A percentile compares a stretch with the other conserved stretches of the same genome.
Evolutionary conservation across 208 protist species (phyloP).

Genomic region (Angomonas deanei): DNA sequence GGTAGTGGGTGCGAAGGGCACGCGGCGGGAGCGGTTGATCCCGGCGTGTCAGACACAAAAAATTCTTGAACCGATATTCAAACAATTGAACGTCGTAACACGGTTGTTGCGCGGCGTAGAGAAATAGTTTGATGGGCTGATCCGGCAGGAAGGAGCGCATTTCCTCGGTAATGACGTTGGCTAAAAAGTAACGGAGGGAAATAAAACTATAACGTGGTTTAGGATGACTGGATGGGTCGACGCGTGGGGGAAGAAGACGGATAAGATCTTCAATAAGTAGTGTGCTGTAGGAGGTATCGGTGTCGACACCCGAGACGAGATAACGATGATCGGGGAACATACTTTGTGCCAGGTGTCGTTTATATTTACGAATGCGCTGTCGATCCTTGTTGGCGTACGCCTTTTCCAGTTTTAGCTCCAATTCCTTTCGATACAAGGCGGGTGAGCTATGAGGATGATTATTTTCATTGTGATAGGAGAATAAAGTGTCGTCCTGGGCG

Average conservation of each 20-base stretch:
- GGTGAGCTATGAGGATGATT: not conserved
- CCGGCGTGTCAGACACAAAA: conserved; percentile 36
- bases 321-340: not conserved
- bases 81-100: conserved; percentile 33
- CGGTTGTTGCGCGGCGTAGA: not conserved
- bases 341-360: not conserved
- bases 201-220: not conserved
- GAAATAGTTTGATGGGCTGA: not conserved
- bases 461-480: not conserved
- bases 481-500: not conserved
- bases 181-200: not conserved
- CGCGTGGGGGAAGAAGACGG: not conserved
- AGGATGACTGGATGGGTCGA: not conserved
- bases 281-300: not conserved
- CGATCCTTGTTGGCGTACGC: not conserved
- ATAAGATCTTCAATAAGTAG: not conserved
- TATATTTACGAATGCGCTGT: not conserved
- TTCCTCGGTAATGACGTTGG: not conserved
- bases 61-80: conserved; percentile 40
- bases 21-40: conserved; percentile 50
- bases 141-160: not conserved
- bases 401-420: not conserved
- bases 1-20: conserved; percentile 35
- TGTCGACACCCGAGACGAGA: too few relatives aligned
- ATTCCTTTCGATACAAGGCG: not conserved